These are phyloP conservation scores for Fistulifera pelliculosa DNA, from an alignment of 108 stramenopile genomes.

Conservation along the genomic window DNA sequence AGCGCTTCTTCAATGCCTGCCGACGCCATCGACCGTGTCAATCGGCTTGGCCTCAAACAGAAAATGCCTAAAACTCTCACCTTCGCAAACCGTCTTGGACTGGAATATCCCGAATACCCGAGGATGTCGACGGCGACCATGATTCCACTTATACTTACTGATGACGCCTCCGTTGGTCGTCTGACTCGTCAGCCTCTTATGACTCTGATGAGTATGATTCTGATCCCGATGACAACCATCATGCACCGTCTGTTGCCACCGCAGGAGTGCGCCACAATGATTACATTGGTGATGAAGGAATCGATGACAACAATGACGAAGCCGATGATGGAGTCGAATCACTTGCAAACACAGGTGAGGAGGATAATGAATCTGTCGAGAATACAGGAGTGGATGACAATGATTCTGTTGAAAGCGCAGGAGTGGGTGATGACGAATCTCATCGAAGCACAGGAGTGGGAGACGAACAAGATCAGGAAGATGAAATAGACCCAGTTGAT, in stretches of 20 bases:
- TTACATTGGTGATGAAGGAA: not conserved
- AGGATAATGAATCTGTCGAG: not conserved
- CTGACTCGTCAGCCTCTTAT: not conserved
- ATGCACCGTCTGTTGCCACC: not conserved
- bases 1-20: constrained; percentile 28
- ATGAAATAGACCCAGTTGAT: not conserved
- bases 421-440: not conserved
- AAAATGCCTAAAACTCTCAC: not conserved
- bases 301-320: constrained; percentile 1
- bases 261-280: not conserved
- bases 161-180: not conserved
- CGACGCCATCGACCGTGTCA: constrained; percentile 15
- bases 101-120: not conserved
- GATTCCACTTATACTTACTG: not conserved
- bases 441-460: not conserved
- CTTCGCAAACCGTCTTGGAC: not conserved
- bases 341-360: not conserved
- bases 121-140: constrained; percentile 6
- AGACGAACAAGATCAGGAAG: too few species aligned
- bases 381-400: constrained; percentile 1
- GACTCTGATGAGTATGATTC: not conserved
- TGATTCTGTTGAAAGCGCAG: not conserved
- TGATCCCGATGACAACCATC: not conserved
- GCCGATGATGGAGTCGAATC: not conserved
- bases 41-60: constrained; percentile 1